phyloP scores from a whole-genome alignment of 2,329 filamentous ascomycete species.

The Scedosporium aurantiacum region DNA sequence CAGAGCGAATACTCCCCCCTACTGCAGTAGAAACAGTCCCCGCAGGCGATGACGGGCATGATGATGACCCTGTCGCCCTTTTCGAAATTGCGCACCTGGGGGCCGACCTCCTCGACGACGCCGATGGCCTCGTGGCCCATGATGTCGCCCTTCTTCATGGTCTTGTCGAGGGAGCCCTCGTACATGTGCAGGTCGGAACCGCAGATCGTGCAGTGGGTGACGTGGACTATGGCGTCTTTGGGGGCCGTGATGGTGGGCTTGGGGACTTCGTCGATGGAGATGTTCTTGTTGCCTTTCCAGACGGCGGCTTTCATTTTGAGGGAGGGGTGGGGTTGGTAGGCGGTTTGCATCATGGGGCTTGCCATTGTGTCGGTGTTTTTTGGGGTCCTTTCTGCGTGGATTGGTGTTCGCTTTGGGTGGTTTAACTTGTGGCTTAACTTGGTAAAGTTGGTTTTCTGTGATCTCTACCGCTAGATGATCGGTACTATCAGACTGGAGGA shows the following conservation, averaged over 20 bases:
- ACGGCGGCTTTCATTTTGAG: background rate
- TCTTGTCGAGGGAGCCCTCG: constrained; percentile 13
- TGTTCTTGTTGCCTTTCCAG: constrained; percentile 3
- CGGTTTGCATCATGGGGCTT: background rate
- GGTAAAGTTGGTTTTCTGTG: no score
- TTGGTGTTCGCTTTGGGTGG: background rate
- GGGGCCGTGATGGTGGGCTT: constrained; percentile 10
- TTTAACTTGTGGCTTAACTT: background rate
- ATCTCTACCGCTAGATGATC: no score
- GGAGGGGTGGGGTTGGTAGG: background rate
- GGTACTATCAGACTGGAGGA: no score
- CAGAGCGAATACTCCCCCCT: constrained; percentile 19
- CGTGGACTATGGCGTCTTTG: constrained; percentile 23
- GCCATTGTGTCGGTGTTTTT: background rate
- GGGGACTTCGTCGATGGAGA: constrained; percentile 12
- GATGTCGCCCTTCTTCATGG: constrained; percentile 5
- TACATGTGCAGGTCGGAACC: constrained; percentile 24
- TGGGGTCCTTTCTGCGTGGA: background rate
- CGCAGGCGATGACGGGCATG: constrained; percentile 13
- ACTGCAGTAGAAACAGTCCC: constrained; percentile 19
- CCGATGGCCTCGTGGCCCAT: constrained; percentile 31
- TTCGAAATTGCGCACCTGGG: constrained; percentile 20
- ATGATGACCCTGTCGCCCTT: constrained; percentile 29
- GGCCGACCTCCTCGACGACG: constrained; percentile 23
- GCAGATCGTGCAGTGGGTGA: constrained; percentile 23